phyloP scores from a whole-genome alignment of 2,329 filamentous ascomycete species.

The Neurospora sp. region DNA sequence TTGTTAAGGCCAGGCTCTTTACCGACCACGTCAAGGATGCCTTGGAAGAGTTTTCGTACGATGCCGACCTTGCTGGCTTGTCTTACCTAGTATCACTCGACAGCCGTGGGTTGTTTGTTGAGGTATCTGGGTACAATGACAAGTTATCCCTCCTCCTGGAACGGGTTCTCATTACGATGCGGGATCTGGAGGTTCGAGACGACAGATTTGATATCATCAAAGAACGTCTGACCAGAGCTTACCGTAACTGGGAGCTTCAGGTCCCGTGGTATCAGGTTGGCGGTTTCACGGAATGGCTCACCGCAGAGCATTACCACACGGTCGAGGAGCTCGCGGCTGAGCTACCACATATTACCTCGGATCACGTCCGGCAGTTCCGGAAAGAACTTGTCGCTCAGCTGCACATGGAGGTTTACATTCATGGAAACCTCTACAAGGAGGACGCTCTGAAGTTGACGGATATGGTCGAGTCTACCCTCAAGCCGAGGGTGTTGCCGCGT shows the following conservation, averaged over 20 bases:
- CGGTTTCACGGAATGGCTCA: constrained; percentile 73
- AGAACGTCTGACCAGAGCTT: constrained; percentile 65
- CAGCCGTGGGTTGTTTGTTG: constrained; percentile 63
- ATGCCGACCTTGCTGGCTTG: constrained; percentile 85
- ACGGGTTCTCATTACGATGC: constrained; percentile 75
- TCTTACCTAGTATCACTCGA: constrained; percentile 71
- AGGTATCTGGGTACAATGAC: constrained; percentile 88
- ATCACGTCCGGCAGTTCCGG: constrained; percentile 67
- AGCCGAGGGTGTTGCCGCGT: constrained; percentile 61
- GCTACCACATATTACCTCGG: constrained; percentile 60
- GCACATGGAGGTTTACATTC: constrained; percentile 78
- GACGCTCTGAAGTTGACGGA: constrained; percentile 80
- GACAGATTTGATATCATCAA: constrained; percentile 88
- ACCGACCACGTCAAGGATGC: constrained; percentile 81
- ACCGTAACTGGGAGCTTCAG: constrained; percentile 79
- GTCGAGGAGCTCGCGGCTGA: constrained; percentile 73
- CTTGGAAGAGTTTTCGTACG: constrained; percentile 87
- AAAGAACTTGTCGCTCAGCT: constrained; percentile 72
- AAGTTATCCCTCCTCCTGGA: constrained; percentile 86
- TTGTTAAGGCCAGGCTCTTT: constrained; percentile 70
- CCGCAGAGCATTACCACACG: constrained; percentile 64
- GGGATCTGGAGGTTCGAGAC: constrained; percentile 72
- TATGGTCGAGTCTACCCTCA: constrained; percentile 67
- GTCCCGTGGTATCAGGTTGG: constrained; percentile 85
- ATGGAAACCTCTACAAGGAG: constrained; percentile 91